phyloP scores from a whole-genome alignment of 2,329 filamentous ascomycete genomes.

The Xylariaceae sp. region DNA sequence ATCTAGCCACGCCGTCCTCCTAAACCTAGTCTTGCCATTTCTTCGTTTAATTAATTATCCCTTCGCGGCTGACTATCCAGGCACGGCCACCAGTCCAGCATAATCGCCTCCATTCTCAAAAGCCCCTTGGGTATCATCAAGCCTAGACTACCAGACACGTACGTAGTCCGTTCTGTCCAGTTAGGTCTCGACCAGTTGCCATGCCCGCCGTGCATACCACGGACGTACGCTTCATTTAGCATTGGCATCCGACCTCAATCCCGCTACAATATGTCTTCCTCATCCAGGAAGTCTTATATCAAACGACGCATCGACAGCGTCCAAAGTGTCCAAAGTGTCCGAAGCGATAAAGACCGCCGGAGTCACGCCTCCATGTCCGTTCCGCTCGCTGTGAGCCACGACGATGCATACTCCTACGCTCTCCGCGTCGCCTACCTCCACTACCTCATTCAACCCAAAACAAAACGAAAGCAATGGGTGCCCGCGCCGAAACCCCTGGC shows the following conservation, averaged over 20 bases:
- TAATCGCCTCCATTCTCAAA: neutral
- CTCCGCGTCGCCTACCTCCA: constrained; percentile 86
- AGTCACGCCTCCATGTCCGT: constrained; percentile 40
- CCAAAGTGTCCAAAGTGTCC: constrained; percentile 45
- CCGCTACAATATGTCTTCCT: constrained; percentile 18
- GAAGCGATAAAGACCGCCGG: constrained; percentile 36
- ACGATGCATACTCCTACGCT: constrained; percentile 88
- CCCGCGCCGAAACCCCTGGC: constrained; percentile 56
- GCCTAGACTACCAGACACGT: neutral
- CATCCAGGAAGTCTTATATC: constrained; percentile 20
- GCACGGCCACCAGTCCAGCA: no score
- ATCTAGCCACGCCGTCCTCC: neutral
- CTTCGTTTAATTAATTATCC: neutral
- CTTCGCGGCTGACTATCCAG: neutral
- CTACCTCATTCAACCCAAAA: constrained; percentile 86
- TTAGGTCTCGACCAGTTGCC: constrained; percentile 2
- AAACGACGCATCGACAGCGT: constrained; percentile 46
- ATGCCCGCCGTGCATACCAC: constrained; percentile 17
- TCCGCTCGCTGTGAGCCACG: constrained; percentile 50
- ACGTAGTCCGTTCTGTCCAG: neutral
- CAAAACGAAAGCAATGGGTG: constrained; percentile 85
- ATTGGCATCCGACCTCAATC: constrained; percentile 11
- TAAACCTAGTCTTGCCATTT: neutral
- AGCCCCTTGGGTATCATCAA: neutral
- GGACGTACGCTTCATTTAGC: constrained; percentile 10